Evolutionary conservation across 2,329 filamentous ascomycete genomes (phyloP).

Genomic region (Orbilia oligospora): DNA sequence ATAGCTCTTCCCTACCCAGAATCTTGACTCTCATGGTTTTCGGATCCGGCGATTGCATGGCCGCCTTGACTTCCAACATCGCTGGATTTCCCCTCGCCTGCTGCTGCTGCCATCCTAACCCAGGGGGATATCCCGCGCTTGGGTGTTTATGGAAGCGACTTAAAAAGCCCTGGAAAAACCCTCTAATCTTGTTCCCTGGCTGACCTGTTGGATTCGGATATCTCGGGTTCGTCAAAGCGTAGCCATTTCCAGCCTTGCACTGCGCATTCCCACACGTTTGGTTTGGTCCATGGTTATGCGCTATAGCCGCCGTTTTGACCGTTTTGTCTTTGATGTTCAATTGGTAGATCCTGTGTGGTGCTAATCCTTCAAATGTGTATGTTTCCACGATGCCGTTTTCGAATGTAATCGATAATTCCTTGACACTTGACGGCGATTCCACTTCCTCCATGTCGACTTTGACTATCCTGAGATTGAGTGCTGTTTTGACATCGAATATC

Average conservation of each 20-base stretch:
- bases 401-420: conserved; percentile 51
- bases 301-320: conserved; percentile 44
- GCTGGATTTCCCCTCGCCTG: conserved; percentile 34
- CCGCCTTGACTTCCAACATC: conserved; percentile 43
- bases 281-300: conserved; percentile 36
- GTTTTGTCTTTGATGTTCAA: conserved; percentile 54
- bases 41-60: conserved; percentile 24
- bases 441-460: conserved; percentile 56
- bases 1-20: conserved; percentile 28
- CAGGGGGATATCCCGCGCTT: not conserved
- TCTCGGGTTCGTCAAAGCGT: conserved; percentile 17
- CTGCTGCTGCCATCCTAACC: conserved; percentile 16
- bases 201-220: conserved; percentile 11
- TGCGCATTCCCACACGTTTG: conserved; percentile 22
- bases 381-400: conserved; percentile 56
- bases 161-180: conserved; percentile 45
- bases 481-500: conserved; percentile 59
- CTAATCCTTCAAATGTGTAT: conserved; percentile 53
- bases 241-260: conserved; percentile 1
- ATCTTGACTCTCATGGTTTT: conserved; percentile 43
- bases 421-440: conserved; percentile 53
- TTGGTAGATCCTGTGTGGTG: conserved; percentile 54
- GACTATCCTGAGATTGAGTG: conserved; percentile 48
- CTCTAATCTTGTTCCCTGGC: conserved; percentile 36
- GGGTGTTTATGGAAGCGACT: conserved; percentile 40